Conservation (phyloP, 2,329 filamentous ascomycete genomes). For the Cordyceps cicadae region DNA sequence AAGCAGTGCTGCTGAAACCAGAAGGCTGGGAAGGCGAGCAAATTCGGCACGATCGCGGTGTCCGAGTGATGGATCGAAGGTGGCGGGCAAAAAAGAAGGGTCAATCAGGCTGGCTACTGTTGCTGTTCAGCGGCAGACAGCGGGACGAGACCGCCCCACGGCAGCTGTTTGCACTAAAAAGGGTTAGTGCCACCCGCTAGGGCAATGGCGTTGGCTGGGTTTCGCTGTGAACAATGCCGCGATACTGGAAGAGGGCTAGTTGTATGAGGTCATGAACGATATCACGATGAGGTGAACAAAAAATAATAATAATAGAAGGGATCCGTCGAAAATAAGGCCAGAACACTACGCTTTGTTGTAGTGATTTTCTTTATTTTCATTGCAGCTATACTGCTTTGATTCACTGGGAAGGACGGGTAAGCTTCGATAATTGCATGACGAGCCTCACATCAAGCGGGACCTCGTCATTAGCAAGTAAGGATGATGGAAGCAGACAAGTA, state of each 20-base stretch:
- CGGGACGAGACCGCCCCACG: not conserved
- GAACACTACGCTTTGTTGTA: too few relatives aligned
- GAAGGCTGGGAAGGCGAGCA: constrained; percentile 3
- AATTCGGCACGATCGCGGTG: constrained; percentile 5
- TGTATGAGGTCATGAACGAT: too few relatives aligned
- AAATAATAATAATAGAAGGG: too few relatives aligned
- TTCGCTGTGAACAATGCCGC: too few relatives aligned
- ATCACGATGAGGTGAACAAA: too few relatives aligned
- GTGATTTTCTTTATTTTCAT: not conserved
- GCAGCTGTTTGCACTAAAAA: not conserved
- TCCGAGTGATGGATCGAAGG: constrained; percentile 5
- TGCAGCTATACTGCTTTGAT: not conserved
- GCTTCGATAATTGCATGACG: not conserved
- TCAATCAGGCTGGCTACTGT: not conserved
- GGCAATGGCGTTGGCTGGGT: too few relatives aligned
- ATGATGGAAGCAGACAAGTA: not conserved
- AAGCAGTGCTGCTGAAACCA: constrained; percentile 2
- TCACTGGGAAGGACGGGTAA: too few relatives aligned
- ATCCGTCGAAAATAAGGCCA: too few relatives aligned
- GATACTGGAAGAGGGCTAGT: too few relatives aligned
- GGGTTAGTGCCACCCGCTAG: too few relatives aligned
- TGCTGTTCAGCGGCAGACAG: not conserved
- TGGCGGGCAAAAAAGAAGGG: not conserved
- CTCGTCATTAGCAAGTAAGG: not conserved
- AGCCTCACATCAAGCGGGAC: not conserved